Conservation (phyloP, 2,329 filamentous ascomycete genomes). For the Neospermospora avenae region DNA sequence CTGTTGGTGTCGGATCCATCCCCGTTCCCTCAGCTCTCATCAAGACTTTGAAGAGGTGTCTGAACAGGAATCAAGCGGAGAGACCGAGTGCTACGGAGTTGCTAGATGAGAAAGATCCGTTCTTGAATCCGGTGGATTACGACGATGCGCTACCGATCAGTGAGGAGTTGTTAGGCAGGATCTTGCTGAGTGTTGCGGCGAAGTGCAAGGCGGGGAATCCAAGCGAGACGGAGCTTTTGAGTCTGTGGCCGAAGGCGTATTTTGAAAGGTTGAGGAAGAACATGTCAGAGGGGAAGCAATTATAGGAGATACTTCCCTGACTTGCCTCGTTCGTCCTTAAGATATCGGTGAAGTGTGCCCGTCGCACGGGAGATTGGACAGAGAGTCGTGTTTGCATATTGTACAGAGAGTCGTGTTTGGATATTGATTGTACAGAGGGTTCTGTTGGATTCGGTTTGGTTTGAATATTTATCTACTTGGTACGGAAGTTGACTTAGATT, state of each 20-base stretch:
- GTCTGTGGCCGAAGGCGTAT: conserved; percentile 58
- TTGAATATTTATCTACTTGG: not conserved
- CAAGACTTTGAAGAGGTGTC: conserved; percentile 59
- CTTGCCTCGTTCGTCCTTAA: not conserved
- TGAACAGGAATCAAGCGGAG: conserved; percentile 59
- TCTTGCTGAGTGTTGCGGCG: conserved; percentile 60
- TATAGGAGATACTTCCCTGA: conserved; percentile 5
- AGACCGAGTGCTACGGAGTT: conserved; percentile 63
- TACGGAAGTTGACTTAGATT: too few relatives aligned
- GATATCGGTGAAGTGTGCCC: not conserved
- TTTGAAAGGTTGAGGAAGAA: conserved; percentile 51
- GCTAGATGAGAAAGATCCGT: conserved; percentile 56
- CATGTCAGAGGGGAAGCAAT: conserved; percentile 24
- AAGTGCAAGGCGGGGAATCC: conserved; percentile 58
- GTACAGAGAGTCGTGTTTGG: not conserved
- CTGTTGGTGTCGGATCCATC: conserved; percentile 63
- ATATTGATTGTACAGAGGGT: not conserved
- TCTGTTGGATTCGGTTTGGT: not conserved
- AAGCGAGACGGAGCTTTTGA: conserved; percentile 53
- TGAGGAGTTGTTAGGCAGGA: conserved; percentile 58
- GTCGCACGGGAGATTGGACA: too few relatives aligned
- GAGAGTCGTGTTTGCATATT: not conserved
- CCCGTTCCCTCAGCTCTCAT: conserved; percentile 57
- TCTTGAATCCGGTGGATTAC: conserved; percentile 60
- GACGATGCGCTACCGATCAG: conserved; percentile 57